Conservation (phyloP, 371 early-diverging fungal species). For the Mortierella sp. region DNA sequence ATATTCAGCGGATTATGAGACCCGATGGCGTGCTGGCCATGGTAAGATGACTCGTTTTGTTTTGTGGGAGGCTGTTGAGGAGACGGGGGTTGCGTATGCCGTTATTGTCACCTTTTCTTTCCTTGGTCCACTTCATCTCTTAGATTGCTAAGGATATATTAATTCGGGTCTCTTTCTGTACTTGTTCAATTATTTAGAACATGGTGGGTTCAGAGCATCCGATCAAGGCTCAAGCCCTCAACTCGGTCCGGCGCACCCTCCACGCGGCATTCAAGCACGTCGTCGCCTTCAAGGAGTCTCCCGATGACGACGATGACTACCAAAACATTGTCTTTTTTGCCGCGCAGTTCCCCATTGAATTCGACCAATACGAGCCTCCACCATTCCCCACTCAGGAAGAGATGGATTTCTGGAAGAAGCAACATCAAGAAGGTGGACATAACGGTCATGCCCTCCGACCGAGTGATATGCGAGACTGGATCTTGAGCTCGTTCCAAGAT, state of each 20-base stretch:
- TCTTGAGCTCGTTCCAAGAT: constrained; percentile 32
- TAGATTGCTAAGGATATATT: not conserved
- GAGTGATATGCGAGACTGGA: constrained; percentile 58
- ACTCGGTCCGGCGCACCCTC: constrained; percentile 66
- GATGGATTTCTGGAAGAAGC: constrained; percentile 24
- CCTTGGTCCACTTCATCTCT: not conserved
- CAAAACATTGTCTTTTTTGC: constrained; percentile 76
- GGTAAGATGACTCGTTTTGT: constrained; percentile 50
- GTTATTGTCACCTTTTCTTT: not conserved
- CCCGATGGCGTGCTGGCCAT: constrained; percentile 83
- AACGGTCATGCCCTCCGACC: constrained; percentile 42
- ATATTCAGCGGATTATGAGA: constrained; percentile 73
- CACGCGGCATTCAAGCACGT: constrained; percentile 68
- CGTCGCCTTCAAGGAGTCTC: constrained; percentile 67
- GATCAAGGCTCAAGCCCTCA: constrained; percentile 61
- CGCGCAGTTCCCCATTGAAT: constrained; percentile 64
- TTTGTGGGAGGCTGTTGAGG: not conserved
- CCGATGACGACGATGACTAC: constrained; percentile 37
- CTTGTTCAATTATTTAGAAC: constrained; percentile 57
- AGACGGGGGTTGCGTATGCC: constrained; percentile 7
- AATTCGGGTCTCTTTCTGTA: not conserved
- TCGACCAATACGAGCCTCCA: constrained; percentile 55
- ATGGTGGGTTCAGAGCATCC: constrained; percentile 68
- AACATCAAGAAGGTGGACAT: constrained; percentile 32
- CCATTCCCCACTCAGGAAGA: constrained; percentile 35